phyloP scores from a whole-genome alignment of 306 rosid genomes.

The Astragalus glycyphyllos region DNA sequence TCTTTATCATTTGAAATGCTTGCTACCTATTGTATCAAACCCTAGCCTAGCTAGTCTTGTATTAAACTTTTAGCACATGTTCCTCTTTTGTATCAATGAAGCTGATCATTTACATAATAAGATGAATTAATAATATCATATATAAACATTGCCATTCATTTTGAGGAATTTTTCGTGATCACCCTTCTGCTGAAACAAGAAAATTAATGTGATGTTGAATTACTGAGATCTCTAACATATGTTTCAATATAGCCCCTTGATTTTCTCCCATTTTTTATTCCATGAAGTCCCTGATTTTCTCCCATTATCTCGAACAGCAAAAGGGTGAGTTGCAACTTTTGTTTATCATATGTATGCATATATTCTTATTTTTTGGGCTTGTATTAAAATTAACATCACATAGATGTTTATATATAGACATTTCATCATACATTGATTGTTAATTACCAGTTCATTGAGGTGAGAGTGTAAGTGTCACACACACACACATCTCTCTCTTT shows the following conservation, averaged over 20 bases:
- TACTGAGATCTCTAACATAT: neutral
- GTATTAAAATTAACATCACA: too few relatives aligned
- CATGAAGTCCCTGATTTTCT: neutral
- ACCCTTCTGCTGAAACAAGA: slow-evolving; percentile 13
- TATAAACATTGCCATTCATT: slow-evolving; percentile 7
- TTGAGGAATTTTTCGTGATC: slow-evolving; percentile 20
- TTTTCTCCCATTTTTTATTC: too few relatives aligned
- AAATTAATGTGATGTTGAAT: neutral
- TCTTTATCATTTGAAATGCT: neutral
- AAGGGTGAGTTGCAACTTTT: neutral
- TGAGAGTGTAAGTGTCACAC: too few relatives aligned
- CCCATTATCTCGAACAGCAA: neutral
- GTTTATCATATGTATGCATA: too few relatives aligned
- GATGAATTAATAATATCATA: slow-evolving; percentile 12
- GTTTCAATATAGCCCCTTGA: neutral
- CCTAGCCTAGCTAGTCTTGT: slow-evolving; percentile 28
- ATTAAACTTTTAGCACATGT: neutral
- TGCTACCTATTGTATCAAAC: slow-evolving; percentile 27
- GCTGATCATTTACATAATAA: neutral
- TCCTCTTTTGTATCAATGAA: slow-evolving; percentile 30
- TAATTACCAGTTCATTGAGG: too few relatives aligned
- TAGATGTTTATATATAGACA: too few relatives aligned
- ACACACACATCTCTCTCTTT: too few relatives aligned
- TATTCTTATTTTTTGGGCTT: too few relatives aligned
- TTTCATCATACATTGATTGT: too few relatives aligned